Base-by-base conservation (phyloP, 1,284 basidiomycete species). In the Meripilus lineatus region DNA sequence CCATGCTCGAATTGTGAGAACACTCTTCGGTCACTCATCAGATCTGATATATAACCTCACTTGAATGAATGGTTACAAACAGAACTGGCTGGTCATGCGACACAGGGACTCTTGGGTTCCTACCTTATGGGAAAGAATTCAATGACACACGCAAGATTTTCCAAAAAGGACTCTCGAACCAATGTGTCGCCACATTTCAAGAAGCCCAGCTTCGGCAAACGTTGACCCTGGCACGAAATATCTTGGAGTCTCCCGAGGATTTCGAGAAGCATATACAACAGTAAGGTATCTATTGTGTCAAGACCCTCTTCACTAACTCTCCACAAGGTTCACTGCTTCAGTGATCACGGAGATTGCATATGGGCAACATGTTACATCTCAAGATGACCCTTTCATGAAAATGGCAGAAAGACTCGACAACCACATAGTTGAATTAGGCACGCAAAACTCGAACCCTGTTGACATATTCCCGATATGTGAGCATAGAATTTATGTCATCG, bases 31-130 rank as follows among this genome's bases (percentile, higher is more conserved):
- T 30, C 28, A n/a, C n/a, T 8, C 28, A 10, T 30, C 28, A 30
- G n/a, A n/a, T n/a, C n/a, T n/a, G n/a, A n/a, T n/a, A n/a, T n/a
- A n/a, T n/a, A n/a, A n/a, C n/a, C n/a, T n/a, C n/a, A n/a, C n/a
- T n/a, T n/a, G 28, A n/a, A n/a, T n/a, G 8, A n/a, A 30, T 30
- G 28, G 28, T 10, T 30, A n/a, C 28, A 8, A 8, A n/a, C 8
- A 8, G 8, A 30, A 8, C n/a, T 30, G n/a, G 8, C 28, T 10
- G 28, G n/a, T n/a, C n/a, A 30, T 8, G 28, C 28, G 28, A 10
- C n/a, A 10, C 71, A n/a, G 76, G 71, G 64, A 71, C 68, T 36
- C 69, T 77, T 34, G 71, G 65, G 0, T 70, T 76, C 45, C 74
- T 75, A 71, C 46, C 41, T 11, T 47, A 47, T 24, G 46, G 37